Base-by-base conservation (phyloP, 2,329 filamentous ascomycete species). In the Hypoxylon sp. region DNA sequence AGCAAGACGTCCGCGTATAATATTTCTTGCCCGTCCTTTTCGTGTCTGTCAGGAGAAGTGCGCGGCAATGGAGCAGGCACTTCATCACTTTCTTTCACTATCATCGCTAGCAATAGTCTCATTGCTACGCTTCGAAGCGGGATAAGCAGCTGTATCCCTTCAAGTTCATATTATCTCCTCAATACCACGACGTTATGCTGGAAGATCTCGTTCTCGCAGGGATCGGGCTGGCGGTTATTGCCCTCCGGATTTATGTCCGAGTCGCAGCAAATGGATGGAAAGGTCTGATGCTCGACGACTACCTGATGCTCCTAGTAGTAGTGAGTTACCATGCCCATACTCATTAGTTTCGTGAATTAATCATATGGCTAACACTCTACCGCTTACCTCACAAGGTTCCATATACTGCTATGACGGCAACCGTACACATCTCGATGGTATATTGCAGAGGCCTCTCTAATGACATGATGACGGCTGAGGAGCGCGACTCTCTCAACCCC, bases 281-380 rank as follows among this genome's bases (percentile, higher is more conserved):
- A 52, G 75, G 77, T n/a, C 78, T 88, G 52, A 76, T 79, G 62
- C 74, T 78, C 1, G 85, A 88, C 68, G 86, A 88, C 59, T 86
- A 83, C 64, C 67, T 88, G 24, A 84, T 86, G 72, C 70, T 81
- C 40, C n/a, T 84, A 15, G 83, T 80, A 4, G 77, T 77, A 58
- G 81, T 86, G 69, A 66, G 79, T 67, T 5, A n/a, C 29, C 33
- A 11, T 50, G 31, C 38, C 11, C 29, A 17, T 17, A 3, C 11
- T 13, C 3, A 33, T 35, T 38, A 17, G n/a, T 7, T n/a, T 5
- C 13, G 13, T 33, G 9, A 11, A n/a, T 15, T n/a, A 24, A n/a
- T n/a, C n/a, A n/a, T n/a, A n/a, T n/a, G n/a, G n/a, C n/a, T 41
- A 21, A 21, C 6, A 11, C 17, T 11, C 2, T 2, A 4, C 33